Evolutionary conservation across 108 stramenopile species (phyloP).

Genomic region (Nitzschia sp.): DNA sequence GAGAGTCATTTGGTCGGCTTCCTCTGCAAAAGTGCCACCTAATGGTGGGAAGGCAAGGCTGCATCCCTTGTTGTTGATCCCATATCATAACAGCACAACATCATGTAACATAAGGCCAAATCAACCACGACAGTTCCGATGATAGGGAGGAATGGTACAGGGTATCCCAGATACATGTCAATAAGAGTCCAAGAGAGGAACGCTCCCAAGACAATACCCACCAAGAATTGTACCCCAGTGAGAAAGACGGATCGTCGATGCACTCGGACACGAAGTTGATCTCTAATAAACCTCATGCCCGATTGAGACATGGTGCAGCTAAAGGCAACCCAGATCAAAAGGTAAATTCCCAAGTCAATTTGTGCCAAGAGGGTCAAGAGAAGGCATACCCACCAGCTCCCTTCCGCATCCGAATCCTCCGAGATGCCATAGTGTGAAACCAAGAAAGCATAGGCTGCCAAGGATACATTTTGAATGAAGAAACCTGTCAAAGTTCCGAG

Average conservation of each 20-base stretch:
- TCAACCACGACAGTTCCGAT: constrained; percentile 25
- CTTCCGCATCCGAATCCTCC: neutral
- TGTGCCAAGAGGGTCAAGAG: constrained; percentile 28
- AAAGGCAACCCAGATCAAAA: constrained; percentile 39
- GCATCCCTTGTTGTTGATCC: neutral
- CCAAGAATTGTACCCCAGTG: constrained; percentile 30
- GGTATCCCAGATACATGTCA: constrained; percentile 33
- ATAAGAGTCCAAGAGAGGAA: constrained; percentile 35
- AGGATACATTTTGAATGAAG: constrained; percentile 24
- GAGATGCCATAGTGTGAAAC: constrained; percentile 14
- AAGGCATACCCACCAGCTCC: constrained; percentile 14
- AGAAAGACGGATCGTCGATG: constrained; percentile 31
- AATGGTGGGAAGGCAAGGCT: too few species aligned
- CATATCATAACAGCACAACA: constrained; percentile 35
- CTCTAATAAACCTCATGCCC: constrained; percentile 31
- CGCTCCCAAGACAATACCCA: constrained; percentile 36
- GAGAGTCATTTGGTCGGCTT: too few species aligned
- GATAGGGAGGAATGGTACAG: constrained; percentile 29
- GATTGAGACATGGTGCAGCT: constrained; percentile 34
- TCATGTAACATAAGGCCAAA: constrained; percentile 34
- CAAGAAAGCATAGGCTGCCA: constrained; percentile 30
- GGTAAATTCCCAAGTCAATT: constrained; percentile 32
- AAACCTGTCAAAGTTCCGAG: constrained; percentile 23
- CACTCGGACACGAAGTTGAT: constrained; percentile 14
- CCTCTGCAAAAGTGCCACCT: too few species aligned